A percentile compares a stretch with the other conserved stretches of the same genome.
Evolutionary conservation across 805 yeast genomes (phyloP).

Genomic region (Myxozyma lipomycoides): DNA sequence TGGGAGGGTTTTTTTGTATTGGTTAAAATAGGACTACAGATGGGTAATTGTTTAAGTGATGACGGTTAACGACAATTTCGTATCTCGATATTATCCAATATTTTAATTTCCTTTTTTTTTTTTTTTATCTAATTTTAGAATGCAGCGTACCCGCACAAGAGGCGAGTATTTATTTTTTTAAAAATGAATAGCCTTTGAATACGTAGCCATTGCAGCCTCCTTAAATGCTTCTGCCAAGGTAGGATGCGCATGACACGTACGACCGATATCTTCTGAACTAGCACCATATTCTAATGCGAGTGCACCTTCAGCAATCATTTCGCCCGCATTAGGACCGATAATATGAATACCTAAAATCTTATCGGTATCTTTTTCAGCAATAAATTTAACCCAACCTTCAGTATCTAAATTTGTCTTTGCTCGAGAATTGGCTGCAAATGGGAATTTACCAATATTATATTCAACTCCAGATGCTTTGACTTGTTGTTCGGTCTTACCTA

Average conservation of each 20-base stretch:
- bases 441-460: constrained; percentile 95
- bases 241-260: constrained; percentile 99
- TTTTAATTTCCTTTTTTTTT: not conserved
- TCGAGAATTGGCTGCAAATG: constrained; percentile 98
- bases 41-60: too few relatives aligned
- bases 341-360: constrained; percentile 94
- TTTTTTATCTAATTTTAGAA: too few relatives aligned
- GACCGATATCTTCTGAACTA: constrained; percentile 92
- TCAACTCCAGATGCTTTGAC: constrained; percentile 82
- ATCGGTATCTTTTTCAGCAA: constrained; percentile 96
- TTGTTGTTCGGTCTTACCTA: constrained; percentile 85
- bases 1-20: too few relatives aligned
- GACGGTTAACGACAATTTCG: too few relatives aligned
- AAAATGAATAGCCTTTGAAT: constrained; percentile 85
- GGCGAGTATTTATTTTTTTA: too few relatives aligned
- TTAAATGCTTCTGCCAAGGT: constrained; percentile 96
- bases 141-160: too few relatives aligned
- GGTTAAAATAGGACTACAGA: too few relatives aligned
- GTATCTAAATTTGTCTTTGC: constrained; percentile 97
- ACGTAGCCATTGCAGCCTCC: constrained; percentile 91
- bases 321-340: constrained; percentile 98
- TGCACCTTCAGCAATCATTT: constrained; percentile 98
- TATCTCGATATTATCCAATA: too few relatives aligned
- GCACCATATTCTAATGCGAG: constrained; percentile 99
- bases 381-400: constrained; percentile 97